Conservation (phyloP, 2,329 filamentous ascomycete genomes). For the Neophaeococcomyces mojaviensis region DNA sequence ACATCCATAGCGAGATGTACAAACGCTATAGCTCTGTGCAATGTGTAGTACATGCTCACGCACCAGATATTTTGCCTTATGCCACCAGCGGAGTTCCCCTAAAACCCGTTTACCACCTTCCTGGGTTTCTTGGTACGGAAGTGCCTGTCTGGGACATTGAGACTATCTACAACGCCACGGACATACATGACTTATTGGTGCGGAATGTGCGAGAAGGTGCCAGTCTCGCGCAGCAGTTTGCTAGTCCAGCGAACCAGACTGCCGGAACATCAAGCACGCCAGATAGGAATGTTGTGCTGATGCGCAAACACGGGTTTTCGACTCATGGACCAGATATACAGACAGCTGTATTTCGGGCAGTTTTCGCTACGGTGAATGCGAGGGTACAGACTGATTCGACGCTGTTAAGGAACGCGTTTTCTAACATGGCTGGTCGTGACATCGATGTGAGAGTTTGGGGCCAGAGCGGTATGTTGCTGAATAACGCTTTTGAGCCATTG, state of each 20-base stretch:
- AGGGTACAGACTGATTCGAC: conserved; percentile 34
- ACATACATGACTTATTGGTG: conserved; percentile 34
- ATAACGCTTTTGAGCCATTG: conserved; percentile 12
- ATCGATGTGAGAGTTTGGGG: neutral
- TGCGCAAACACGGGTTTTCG: conserved; percentile 42
- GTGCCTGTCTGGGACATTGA: conserved; percentile 30
- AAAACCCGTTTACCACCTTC: conserved; percentile 37
- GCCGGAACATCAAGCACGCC: conserved; percentile 7
- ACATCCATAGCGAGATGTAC: conserved; percentile 43
- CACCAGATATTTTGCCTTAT: conserved; percentile 38
- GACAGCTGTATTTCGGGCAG: conserved; percentile 34
- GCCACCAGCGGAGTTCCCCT: conserved; percentile 35
- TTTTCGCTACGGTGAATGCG: conserved; percentile 41
- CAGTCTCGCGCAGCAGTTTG: conserved; percentile 30
- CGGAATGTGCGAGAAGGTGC: conserved; percentile 28
- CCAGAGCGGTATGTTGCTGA: neutral
- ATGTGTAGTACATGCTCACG: conserved; percentile 40
- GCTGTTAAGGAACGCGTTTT: conserved; percentile 11
- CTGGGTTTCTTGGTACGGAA: conserved; percentile 35
- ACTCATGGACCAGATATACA: conserved; percentile 32
- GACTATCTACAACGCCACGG: conserved; percentile 22
- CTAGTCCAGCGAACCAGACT: conserved; percentile 4
- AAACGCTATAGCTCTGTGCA: conserved; percentile 34
- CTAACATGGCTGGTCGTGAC: neutral
- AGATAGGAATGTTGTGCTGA: conserved; percentile 34